Conservation (phyloP, 2,329 filamentous ascomycete genomes). For the Aspergillus tamarii region DNA sequence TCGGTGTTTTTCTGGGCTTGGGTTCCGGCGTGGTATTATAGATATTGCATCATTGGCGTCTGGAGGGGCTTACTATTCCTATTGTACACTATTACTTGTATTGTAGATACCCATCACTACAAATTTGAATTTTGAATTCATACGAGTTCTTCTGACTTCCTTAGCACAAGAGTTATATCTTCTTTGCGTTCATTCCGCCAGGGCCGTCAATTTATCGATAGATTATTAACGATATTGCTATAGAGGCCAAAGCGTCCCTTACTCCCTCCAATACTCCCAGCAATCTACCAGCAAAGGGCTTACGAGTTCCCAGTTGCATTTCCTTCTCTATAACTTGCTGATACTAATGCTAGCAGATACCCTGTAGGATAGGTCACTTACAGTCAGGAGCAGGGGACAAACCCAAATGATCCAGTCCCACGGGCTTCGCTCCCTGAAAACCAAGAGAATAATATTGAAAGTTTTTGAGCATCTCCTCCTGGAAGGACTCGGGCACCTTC, state of each 20-base stretch:
- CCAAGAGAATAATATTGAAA: background rate
- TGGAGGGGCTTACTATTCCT: background rate
- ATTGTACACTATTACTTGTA: background rate
- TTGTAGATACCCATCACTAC: slow-evolving; percentile 2
- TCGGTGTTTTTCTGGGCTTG: background rate
- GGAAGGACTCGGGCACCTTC: background rate
- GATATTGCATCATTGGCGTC: background rate
- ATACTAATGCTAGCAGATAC: too few relatives aligned
- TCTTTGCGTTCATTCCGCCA: background rate
- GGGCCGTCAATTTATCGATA: background rate
- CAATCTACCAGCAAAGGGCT: background rate
- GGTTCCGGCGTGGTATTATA: background rate
- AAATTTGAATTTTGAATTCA: background rate
- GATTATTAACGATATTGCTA: background rate
- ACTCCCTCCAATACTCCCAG: background rate
- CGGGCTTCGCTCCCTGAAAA: background rate
- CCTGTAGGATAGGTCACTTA: too few relatives aligned
- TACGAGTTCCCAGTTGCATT: background rate
- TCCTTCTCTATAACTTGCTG: background rate
- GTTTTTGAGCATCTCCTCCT: background rate
- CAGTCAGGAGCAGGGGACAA: too few relatives aligned
- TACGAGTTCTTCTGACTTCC: background rate
- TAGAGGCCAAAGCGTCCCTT: background rate
- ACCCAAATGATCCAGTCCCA: too few relatives aligned
- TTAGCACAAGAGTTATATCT: background rate